These are phyloP conservation scores for Cladosporium phlei DNA, from an alignment of 2,329 filamentous ascomycete species.

Conservation along the genomic window DNA sequence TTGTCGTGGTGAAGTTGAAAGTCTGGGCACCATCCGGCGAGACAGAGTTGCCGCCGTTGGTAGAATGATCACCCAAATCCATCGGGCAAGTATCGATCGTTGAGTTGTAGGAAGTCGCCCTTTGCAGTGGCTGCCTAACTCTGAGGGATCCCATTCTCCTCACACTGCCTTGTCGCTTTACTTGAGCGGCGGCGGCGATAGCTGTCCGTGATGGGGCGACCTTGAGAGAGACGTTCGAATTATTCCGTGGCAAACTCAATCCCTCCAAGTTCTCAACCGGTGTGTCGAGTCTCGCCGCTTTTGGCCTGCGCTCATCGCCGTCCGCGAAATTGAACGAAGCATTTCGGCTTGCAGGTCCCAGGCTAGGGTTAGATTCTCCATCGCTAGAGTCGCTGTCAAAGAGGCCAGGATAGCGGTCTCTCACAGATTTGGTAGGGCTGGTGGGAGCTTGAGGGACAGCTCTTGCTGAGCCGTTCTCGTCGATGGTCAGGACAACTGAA, in stretches of 20 bases:
- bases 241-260: conserved; percentile 29
- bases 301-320: conserved; percentile 26
- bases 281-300: conserved; percentile 31
- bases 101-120: conserved; percentile 12
- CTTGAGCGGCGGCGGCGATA: conserved; percentile 30
- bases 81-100: conserved; percentile 29
- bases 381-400: conserved; percentile 38
- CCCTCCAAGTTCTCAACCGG: conserved; percentile 33
- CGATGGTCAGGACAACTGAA: conserved; percentile 42
- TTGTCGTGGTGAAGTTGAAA: conserved; percentile 3
- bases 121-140: conserved; percentile 3
- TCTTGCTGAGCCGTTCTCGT: conserved; percentile 44
- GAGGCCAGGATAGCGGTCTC: conserved; percentile 41
- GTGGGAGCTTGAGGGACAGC: conserved; percentile 39
- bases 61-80: conserved; percentile 18
- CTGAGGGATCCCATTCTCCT: conserved; percentile 22
- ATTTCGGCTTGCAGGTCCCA: conserved; percentile 23
- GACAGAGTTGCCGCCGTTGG: background rate
- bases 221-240: conserved; percentile 28
- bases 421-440: conserved; percentile 32
- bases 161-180: conserved; percentile 31
- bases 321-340: conserved; percentile 29
- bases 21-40: conserved; percentile 17
- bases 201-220: conserved; percentile 33
- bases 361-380: conserved; percentile 25